phyloP scores from a whole-genome alignment of 371 early-diverging fungal genomes.

The Mortierella sp. region DNA sequence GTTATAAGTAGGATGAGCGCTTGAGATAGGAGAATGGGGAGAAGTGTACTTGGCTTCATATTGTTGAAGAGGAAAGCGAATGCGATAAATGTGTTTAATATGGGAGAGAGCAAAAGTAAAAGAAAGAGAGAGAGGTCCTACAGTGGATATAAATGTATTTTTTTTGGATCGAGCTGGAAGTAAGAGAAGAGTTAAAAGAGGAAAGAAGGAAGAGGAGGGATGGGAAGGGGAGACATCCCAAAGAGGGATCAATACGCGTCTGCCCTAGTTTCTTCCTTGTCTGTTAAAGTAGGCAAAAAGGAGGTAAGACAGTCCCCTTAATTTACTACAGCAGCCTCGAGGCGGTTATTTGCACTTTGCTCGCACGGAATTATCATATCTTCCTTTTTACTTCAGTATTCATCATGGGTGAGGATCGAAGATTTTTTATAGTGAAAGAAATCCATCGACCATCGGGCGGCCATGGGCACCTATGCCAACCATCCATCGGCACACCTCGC shows the following conservation, averaged over 20 bases:
- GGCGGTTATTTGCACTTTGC: conserved; percentile 1
- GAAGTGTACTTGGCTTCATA: neutral
- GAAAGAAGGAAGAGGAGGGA: neutral
- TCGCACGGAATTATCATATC: conserved; percentile 18
- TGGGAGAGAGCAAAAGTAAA: neutral
- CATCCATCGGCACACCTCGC: conserved; percentile 20
- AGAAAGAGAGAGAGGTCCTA: neutral
- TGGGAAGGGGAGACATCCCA: neutral
- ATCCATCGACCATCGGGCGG: conserved; percentile 25
- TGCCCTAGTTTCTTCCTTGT: neutral
- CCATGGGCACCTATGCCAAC: conserved; percentile 15
- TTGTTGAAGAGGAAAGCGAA: neutral
- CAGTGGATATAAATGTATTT: neutral
- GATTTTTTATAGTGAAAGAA: neutral
- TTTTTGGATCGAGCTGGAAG: neutral
- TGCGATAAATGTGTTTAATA: neutral
- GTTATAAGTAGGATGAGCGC: neutral
- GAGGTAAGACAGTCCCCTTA: neutral
- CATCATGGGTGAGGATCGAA: conserved; percentile 51
- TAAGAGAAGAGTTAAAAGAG: neutral
- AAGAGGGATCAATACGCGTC: neutral
- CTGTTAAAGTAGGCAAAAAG: neutral
- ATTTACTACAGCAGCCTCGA: neutral
- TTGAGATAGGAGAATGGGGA: neutral
- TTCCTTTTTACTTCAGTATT: conserved; percentile 48